A percentile compares a stretch with the other conserved stretches of the same genome.
Conservation (phyloP, 2,329 filamentous ascomycete genomes). For the Colletotrichum orchidophilum region DNA sequence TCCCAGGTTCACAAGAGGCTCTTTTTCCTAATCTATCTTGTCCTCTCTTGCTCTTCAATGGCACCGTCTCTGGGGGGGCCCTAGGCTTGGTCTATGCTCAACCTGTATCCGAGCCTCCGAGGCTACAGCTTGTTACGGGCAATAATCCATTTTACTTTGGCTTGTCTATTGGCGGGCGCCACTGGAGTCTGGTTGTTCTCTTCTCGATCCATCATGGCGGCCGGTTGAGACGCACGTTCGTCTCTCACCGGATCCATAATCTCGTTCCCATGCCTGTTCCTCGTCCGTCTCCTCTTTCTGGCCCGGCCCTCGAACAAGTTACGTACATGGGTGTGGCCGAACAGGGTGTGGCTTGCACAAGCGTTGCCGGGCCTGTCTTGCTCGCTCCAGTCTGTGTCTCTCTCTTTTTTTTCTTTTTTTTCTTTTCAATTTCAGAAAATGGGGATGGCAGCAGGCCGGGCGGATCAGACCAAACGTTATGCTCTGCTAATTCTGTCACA, state of each 20-base stretch:
- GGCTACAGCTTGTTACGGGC: constrained; percentile 8
- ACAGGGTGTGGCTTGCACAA: constrained; percentile 32
- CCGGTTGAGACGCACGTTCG: constrained; percentile 32
- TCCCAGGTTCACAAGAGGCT: constrained; percentile 28
- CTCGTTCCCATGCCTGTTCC: constrained; percentile 26
- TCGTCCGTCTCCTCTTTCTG: constrained; percentile 32
- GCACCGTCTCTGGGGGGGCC: background rate
- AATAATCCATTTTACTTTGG: constrained; percentile 9
- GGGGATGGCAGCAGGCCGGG: constrained; percentile 40
- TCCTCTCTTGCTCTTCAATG: background rate
- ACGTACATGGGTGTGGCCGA: constrained; percentile 23
- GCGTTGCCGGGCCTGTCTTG: constrained; percentile 25
- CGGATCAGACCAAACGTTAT: constrained; percentile 46
- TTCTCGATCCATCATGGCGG: constrained; percentile 30
- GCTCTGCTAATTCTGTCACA: constrained; percentile 46
- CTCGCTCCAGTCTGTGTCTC: constrained; percentile 31
- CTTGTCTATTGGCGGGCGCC: constrained; percentile 15
- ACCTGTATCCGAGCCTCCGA: constrained; percentile 7
- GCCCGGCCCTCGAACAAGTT: constrained; percentile 13
- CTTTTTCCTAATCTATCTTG: background rate
- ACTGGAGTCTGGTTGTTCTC: constrained; percentile 23
- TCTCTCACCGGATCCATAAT: constrained; percentile 35
- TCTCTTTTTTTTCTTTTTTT: background rate
- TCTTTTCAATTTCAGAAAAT: constrained; percentile 14
- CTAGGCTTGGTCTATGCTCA: constrained; percentile 23